Percentiles rank a stretch among this genome's conserved stretches.
These are phyloP conservation scores for Fusarium tupiense DNA, from an alignment of 2,329 filamentous ascomycete genomes.

Conservation along the genomic window DNA sequence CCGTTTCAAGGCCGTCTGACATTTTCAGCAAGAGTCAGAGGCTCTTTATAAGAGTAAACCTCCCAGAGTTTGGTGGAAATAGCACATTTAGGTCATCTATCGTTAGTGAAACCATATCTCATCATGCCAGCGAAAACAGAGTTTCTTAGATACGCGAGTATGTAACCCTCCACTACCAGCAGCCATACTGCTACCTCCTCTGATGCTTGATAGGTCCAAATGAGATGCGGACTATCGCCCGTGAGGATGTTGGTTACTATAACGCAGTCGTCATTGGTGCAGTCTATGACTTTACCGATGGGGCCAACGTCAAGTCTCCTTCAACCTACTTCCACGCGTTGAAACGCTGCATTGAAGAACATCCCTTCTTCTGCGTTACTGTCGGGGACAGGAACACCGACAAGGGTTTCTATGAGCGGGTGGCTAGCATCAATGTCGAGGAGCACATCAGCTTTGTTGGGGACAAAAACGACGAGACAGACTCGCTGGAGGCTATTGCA, in stretches of 20 bases:
- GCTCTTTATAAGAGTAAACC: not conserved
- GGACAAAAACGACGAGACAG: not conserved
- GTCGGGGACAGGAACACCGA: conserved; percentile 33
- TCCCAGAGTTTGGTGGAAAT: not conserved
- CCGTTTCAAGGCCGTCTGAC: not conserved
- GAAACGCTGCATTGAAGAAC: conserved; percentile 25
- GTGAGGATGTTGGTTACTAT: conserved; percentile 37
- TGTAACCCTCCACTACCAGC: not conserved
- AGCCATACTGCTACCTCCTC: not conserved
- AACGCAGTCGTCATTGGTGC: conserved; percentile 37
- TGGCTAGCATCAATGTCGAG: conserved; percentile 23
- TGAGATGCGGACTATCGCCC: conserved; percentile 36
- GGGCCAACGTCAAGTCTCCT: conserved; percentile 2
- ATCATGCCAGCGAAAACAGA: conserved; percentile 17
- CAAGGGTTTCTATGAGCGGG: conserved; percentile 35
- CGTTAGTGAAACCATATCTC: not conserved
- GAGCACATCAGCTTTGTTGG: conserved; percentile 31
- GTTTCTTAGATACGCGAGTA: conserved; percentile 34
- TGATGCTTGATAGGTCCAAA: conserved; percentile 27
- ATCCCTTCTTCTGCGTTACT: conserved; percentile 35
- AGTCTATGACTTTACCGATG: conserved; percentile 24
- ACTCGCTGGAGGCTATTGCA: conserved; percentile 11
- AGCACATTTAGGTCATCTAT: not conserved
- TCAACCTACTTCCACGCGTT: conserved; percentile 28
- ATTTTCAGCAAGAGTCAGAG: not conserved